Evolutionary conservation across 495 filamentous ascomycete genomes (phyloP).

Genomic region (Apodospora peruviana): DNA sequence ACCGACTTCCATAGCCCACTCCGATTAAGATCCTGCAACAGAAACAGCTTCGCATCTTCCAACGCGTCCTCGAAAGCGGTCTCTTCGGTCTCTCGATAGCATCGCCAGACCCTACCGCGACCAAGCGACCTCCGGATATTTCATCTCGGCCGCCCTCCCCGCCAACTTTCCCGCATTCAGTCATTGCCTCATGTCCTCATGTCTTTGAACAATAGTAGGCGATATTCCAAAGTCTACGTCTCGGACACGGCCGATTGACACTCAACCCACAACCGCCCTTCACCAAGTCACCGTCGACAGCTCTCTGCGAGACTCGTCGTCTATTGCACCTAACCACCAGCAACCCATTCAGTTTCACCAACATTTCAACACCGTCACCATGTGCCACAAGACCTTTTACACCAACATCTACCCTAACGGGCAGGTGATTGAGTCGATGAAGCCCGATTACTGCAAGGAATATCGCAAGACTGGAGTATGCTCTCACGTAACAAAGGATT

Average conservation of each 20-base stretch:
- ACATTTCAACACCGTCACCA: constrained; percentile 26
- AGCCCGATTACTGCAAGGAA: constrained; percentile 20
- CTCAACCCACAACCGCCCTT: constrained; percentile 5
- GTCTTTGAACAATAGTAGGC: constrained; percentile 34
- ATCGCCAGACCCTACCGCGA: constrained; percentile 1
- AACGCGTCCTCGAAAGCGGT: background rate
- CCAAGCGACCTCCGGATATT: constrained; percentile 8
- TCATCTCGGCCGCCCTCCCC: constrained; percentile 3
- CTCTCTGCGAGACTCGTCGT: constrained; percentile 12
- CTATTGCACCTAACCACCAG: constrained; percentile 1
- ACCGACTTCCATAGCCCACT: constrained; percentile 4
- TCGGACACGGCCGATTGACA: constrained; percentile 41
- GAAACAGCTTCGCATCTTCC: constrained; percentile 6
- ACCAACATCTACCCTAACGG: constrained; percentile 30
- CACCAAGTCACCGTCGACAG: constrained; percentile 25
- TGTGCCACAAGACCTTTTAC: constrained; percentile 39
- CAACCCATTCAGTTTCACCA: constrained; percentile 11
- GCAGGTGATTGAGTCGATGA: constrained; percentile 22
- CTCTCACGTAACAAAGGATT: constrained; percentile 20
- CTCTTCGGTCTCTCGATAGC: background rate
- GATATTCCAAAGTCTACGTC: constrained; percentile 27
- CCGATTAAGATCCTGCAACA: background rate
- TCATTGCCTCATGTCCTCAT: constrained; percentile 31
- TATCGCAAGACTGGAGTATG: constrained; percentile 18
- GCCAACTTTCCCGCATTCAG: constrained; percentile 1